Base-by-base conservation (phyloP, 208 protist genomes). In the Crithidia brevicula region DNA sequence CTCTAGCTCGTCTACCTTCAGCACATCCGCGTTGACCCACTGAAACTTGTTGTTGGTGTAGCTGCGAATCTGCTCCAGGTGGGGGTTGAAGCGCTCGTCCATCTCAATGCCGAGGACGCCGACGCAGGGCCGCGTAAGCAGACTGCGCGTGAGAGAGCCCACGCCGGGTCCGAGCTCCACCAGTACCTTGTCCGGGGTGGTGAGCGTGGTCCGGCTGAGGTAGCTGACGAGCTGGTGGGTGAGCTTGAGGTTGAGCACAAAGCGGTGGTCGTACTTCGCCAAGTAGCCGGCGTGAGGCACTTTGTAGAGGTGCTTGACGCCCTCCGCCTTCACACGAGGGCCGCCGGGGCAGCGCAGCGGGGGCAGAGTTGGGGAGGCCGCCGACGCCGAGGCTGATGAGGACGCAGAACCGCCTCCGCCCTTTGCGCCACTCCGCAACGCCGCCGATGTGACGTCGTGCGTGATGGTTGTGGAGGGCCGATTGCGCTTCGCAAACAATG, bases 221-320 rank as follows among this genome's bases (percentile, higher is more conserved):
- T 85, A 82, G 33, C 79, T 78, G 25, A 82, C 83, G 49, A 94
- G 50, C 50, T 93, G 86, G 50, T 97, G 92, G 0, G 88, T 97
- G 8, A 94, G 88, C 50, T 97, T 97, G 49, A 95, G 62, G 60
- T 95, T 95, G 6, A 97, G 64, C 42, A 95, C 83, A 70, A 95
- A 95, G 43, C 92, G 87, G 11, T 94, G 83, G 62, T 91, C 89
- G 72, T 93, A 91, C 81, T 97, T 95, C 52, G 89, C 82, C 33
- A 97, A 75, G 49, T 78, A 91, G 22, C 89, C 89, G 30, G 88
- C 89, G 65, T 94, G 86, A 0, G 89, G 89, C 6, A 95, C 89
- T 67, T 94, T 94, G 71, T 85, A 95, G 25, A 95, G 79, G 3
- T 91, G 82, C 72, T 95, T 97, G 54, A 97, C 67, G 16, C 81